Percentiles rank a stretch among this genome's conserved stretches.
phyloP scores from a whole-genome alignment of 768 basidiomycete genomes.

The Pluteus cervinus region DNA sequence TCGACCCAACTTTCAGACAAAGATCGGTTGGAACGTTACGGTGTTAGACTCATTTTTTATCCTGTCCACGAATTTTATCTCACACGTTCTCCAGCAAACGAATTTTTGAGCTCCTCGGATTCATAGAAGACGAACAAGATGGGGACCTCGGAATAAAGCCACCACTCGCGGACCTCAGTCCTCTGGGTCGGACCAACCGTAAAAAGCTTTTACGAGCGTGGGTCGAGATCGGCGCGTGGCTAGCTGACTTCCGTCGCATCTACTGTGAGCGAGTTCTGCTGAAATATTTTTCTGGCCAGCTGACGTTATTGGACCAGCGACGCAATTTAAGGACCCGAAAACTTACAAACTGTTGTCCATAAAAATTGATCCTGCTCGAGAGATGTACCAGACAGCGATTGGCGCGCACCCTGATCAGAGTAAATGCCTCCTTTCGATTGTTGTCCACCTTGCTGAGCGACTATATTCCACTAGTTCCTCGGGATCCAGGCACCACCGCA shows the following conservation, averaged over 20 bases:
- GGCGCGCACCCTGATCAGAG: slow-evolving; percentile 79
- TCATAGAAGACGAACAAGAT: slow-evolving; percentile 29
- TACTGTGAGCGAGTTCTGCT: slow-evolving; percentile 30
- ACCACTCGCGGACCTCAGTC: slow-evolving; percentile 44
- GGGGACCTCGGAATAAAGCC: slow-evolving; percentile 44
- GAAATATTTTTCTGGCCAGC: not conserved
- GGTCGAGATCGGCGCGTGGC: slow-evolving; percentile 70
- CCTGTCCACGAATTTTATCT: slow-evolving; percentile 3
- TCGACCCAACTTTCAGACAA: slow-evolving; percentile 50
- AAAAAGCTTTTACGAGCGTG: slow-evolving; percentile 71
- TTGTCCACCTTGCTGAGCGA: slow-evolving; percentile 5
- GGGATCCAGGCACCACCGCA: slow-evolving; percentile 40
- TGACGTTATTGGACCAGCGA: slow-evolving; percentile 24
- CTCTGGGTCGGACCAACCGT: slow-evolving; percentile 44
- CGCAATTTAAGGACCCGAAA: slow-evolving; percentile 37
- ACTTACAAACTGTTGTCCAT: slow-evolving; percentile 40
- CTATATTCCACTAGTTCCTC: slow-evolving; percentile 39
- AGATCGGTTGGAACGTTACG: slow-evolving; percentile 58
- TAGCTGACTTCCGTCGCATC: slow-evolving; percentile 47
- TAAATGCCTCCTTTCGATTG: slow-evolving; percentile 23
- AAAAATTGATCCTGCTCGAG: slow-evolving; percentile 52
- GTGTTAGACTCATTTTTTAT: slow-evolving; percentile 40
- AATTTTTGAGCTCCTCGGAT: slow-evolving; percentile 39
- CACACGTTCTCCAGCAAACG: slow-evolving; percentile 27
- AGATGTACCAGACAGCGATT: slow-evolving; percentile 66